These are phyloP conservation scores for Malassezia slooffiae DNA, from an alignment of 1,284 basidiomycete species.

Conservation along the genomic window DNA sequence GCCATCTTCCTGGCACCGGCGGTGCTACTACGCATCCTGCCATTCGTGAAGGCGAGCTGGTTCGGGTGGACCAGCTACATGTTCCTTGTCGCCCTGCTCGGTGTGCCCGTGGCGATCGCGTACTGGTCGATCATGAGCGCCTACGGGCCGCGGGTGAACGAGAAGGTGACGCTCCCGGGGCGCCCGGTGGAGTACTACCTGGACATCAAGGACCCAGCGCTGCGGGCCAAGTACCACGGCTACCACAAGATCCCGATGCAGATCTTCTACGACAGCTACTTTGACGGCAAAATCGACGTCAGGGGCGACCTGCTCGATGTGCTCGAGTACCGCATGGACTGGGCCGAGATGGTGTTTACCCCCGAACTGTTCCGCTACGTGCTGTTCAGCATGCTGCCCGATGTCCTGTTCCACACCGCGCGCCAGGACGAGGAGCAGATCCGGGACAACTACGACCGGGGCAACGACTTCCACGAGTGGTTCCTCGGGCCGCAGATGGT, in stretches of 20 bases:
- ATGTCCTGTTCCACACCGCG: constrained; percentile 80
- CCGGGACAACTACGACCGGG: constrained; percentile 89
- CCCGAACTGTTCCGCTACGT: constrained; percentile 87
- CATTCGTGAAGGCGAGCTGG: constrained; percentile 42
- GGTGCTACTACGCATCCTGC: constrained; percentile 37
- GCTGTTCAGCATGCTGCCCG: constrained; percentile 74
- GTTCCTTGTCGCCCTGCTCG: constrained; percentile 59
- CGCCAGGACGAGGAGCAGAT: constrained; percentile 91
- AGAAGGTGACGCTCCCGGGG: constrained; percentile 74
- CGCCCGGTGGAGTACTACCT: constrained; percentile 69
- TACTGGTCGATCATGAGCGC: constrained; percentile 86
- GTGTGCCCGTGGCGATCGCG: constrained; percentile 64
- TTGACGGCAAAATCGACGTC: constrained; percentile 90
- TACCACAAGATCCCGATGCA: constrained; percentile 94
- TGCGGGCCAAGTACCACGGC: constrained; percentile 63
- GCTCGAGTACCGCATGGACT: constrained; percentile 89
- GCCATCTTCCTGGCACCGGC: constrained; percentile 48
- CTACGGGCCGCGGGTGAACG: constrained; percentile 70
- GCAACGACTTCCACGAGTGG: constrained; percentile 53
- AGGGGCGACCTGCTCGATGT: constrained; percentile 89
- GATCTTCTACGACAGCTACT: constrained; percentile 92
- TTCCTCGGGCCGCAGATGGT: constrained; percentile 94
- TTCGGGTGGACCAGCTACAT: constrained; percentile 41
- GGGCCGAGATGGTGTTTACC: constrained; percentile 76
- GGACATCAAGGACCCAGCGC: constrained; percentile 69